These are phyloP conservation scores for Cladosporium austrohemisphaericum DNA, from an alignment of 2,329 filamentous ascomycete species.

Conservation along the genomic window DNA sequence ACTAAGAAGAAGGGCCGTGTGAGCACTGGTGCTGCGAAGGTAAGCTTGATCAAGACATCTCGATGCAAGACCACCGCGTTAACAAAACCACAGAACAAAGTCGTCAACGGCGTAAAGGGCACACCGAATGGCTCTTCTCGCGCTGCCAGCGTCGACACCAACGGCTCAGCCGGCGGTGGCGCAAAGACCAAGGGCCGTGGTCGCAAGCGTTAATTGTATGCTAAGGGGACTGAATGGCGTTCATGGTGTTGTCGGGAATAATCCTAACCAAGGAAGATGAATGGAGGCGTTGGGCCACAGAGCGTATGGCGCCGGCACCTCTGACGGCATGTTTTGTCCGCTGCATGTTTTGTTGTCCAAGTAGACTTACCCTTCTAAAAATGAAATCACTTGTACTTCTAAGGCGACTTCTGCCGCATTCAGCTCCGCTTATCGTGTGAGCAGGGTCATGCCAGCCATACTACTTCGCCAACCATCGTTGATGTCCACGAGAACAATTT, in stretches of 20 bases:
- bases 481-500: constrained; percentile 1
- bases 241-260: not conserved
- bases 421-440: no score
- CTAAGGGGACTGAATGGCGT: not conserved
- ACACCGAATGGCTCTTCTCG: constrained; percentile 75
- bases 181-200: constrained; percentile 41
- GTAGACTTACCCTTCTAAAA: constrained; percentile 6
- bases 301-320: not conserved
- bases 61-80: not conserved
- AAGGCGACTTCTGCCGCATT: not conserved
- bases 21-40: constrained; percentile 63
- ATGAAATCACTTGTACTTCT: constrained; percentile 7
- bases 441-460: no score
- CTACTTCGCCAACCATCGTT: no score
- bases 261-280: not conserved
- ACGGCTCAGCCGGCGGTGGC: constrained; percentile 52
- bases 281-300: not conserved
- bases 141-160: constrained; percentile 83
- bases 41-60: constrained; percentile 42
- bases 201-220: constrained; percentile 11
- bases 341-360: not conserved
- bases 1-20: constrained; percentile 94
- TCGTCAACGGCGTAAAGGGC: constrained; percentile 81
- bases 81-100: constrained; percentile 68
- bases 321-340: constrained; percentile 1